phyloP scores from a whole-genome alignment of 2,329 filamentous ascomycete genomes.

The Penicillium fuscoglaucum region DNA sequence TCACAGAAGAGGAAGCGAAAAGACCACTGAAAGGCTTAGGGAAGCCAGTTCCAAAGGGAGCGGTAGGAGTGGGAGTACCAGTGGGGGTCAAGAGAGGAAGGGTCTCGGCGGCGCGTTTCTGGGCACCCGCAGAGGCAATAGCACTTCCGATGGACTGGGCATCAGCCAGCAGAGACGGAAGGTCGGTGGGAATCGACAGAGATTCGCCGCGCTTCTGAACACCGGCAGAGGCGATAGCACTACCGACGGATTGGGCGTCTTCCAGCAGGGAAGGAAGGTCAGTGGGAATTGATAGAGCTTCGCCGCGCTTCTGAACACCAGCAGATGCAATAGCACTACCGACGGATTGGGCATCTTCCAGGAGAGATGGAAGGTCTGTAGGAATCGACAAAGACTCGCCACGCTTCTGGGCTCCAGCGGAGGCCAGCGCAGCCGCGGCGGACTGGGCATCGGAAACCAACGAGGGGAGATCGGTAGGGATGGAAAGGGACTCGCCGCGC shows the following conservation, averaged over 20 bases:
- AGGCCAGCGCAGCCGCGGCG: background rate
- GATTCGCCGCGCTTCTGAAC: slow-evolving; percentile 11
- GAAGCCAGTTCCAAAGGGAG: slow-evolving; percentile 9
- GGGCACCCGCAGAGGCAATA: slow-evolving; percentile 5
- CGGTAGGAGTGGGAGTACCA: slow-evolving; percentile 5
- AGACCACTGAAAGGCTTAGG: background rate
- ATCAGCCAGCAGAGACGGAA: slow-evolving; percentile 12
- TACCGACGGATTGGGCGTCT: slow-evolving; percentile 12
- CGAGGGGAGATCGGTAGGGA: slow-evolving; percentile 14
- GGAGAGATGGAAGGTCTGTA: slow-evolving; percentile 10
- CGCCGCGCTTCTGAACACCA: slow-evolving; percentile 9
- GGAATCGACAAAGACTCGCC: slow-evolving; percentile 6
- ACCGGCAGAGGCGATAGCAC: slow-evolving; percentile 6
- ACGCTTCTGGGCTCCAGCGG: slow-evolving; percentile 9
- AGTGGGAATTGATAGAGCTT: slow-evolving; percentile 5
- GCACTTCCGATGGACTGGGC: slow-evolving; percentile 7
- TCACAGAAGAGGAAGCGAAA: background rate
- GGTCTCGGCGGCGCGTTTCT: slow-evolving; percentile 13
- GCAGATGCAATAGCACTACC: background rate
- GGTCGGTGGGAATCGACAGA: slow-evolving; percentile 9
- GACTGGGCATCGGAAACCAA: background rate
- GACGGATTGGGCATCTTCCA: background rate
- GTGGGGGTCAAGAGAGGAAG: slow-evolving; percentile 12
- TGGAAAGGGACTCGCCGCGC: slow-evolving; percentile 6
- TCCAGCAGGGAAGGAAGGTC: slow-evolving; percentile 10